Evolutionary conservation across 2,329 filamentous ascomycete species (phyloP).

Genomic region (Botryotinia calthae): DNA sequence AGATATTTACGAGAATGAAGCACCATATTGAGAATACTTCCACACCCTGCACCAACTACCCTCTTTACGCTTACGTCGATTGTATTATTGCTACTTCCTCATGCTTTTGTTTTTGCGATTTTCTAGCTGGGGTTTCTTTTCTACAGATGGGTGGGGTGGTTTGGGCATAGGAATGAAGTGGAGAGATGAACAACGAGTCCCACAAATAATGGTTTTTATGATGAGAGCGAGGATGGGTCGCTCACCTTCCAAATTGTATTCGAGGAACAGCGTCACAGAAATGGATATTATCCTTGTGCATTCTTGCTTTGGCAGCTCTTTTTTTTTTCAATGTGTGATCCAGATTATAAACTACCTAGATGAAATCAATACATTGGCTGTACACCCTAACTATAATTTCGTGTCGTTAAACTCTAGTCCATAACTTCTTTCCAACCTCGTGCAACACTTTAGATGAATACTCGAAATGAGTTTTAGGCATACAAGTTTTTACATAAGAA

Average conservation of each 20-base stretch:
- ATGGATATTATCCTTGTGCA: background rate
- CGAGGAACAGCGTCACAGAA: conserved; percentile 6
- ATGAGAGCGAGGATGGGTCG: conserved; percentile 10
- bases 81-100: conserved; percentile 21
- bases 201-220: conserved; percentile 15
- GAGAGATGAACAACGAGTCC: conserved; percentile 3
- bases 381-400: conserved; percentile 42
- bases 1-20: background rate
- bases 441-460: background rate
- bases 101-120: conserved; percentile 13
- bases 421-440: background rate
- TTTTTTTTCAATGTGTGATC: background rate
- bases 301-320: background rate
- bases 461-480: background rate
- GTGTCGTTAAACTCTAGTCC: background rate
- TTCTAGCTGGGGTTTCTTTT: conserved; percentile 16
- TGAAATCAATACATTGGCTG: background rate
- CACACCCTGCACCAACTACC: background rate
- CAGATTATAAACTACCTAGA: background rate
- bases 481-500: background rate
- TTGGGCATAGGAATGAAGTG: background rate
- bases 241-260: conserved; percentile 19
- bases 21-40: background rate
- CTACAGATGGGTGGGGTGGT: conserved; percentile 1
- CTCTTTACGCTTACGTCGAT: conserved; percentile 13